Conservation (phyloP, 2,329 filamentous ascomycete genomes). For the Ophiostoma novo-ulmi region DNA sequence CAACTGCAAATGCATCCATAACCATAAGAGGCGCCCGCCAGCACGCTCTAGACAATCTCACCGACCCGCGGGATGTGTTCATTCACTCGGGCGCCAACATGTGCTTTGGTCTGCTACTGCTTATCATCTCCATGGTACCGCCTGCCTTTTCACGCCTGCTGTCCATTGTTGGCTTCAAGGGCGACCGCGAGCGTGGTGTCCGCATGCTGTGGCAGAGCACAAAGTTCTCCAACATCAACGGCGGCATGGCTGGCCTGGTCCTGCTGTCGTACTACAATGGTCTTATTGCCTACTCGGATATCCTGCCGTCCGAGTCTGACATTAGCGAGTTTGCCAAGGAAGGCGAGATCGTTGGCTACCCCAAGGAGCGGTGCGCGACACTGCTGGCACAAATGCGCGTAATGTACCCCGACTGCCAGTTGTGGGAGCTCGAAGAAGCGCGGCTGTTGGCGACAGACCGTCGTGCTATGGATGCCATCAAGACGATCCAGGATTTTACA, state of each 20-base stretch:
- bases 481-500: conserved; percentile 48
- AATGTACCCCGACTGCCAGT: conserved; percentile 72
- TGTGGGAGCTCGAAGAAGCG: conserved; percentile 88
- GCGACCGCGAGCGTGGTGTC: conserved; percentile 77
- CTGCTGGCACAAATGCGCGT: conserved; percentile 69
- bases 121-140: conserved; percentile 88
- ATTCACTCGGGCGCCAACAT: conserved; percentile 84
- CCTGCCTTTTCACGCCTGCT: conserved; percentile 84
- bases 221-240: conserved; percentile 80
- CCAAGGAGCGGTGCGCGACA: conserved; percentile 58
- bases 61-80: conserved; percentile 75
- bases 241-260: conserved; percentile 78
- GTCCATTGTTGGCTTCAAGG: conserved; percentile 83
- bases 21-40: background rate
- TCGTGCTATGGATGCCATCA: conserved; percentile 61
- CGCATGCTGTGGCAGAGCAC: conserved; percentile 87
- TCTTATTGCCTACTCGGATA: conserved; percentile 80
- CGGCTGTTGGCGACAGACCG: conserved; percentile 65
- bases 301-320: conserved; percentile 61
- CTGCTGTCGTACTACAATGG: conserved; percentile 85
- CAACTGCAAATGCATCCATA: background rate
- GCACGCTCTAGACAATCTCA: conserved; percentile 59
- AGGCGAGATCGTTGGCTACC: conserved; percentile 64
- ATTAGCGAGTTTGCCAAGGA: conserved; percentile 44
- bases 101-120: conserved; percentile 79